phyloP scores from a whole-genome alignment of 768 basidiomycete species.

The Cytidiella melzeri region DNA sequence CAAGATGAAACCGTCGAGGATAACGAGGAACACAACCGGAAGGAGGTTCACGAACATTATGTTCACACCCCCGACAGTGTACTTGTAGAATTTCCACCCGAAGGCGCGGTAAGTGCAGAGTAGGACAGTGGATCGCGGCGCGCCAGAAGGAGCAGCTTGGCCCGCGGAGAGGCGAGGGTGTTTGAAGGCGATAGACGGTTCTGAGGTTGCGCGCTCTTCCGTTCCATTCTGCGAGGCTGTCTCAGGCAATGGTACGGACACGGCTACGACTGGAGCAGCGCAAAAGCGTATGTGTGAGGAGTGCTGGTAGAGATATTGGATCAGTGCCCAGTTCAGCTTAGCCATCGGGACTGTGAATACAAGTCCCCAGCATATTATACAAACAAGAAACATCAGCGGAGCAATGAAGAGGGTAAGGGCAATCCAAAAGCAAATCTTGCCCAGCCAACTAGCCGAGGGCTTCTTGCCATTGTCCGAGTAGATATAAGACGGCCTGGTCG shows the following conservation, averaged over 20 bases:
- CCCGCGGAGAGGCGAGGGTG: conserved; percentile 76
- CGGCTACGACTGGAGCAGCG: conserved; percentile 71
- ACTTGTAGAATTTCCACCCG: conserved; percentile 95
- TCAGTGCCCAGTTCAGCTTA: conserved; percentile 91
- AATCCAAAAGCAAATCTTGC: conserved; percentile 79
- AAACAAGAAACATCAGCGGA: conserved; percentile 83
- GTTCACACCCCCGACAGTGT: conserved; percentile 97
- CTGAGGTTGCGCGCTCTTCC: conserved; percentile 18
- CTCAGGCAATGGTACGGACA: conserved; percentile 27
- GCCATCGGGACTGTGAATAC: conserved; percentile 98
- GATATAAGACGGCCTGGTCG: conserved; percentile 29
- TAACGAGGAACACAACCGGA: conserved; percentile 91
- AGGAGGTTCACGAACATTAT: conserved; percentile 96
- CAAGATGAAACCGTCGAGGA: conserved; percentile 86
- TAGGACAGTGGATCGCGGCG: conserved; percentile 80
- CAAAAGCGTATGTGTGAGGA: conserved; percentile 91
- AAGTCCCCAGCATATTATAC: conserved; percentile 89
- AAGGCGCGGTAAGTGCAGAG: conserved; percentile 92
- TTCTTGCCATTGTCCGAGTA: conserved; percentile 13
- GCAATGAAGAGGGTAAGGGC: conserved; percentile 72
- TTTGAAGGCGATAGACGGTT: conserved; percentile 57
- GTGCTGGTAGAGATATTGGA: conserved; percentile 71
- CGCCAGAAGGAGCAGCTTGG: conserved; percentile 81
- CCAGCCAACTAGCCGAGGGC: conserved; percentile 45
- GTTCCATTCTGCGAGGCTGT: conserved; percentile 24